Evolutionary conservation across 2,329 filamentous ascomycete genomes (phyloP).

Genomic region (Arthrobotrys musiformis): DNA sequence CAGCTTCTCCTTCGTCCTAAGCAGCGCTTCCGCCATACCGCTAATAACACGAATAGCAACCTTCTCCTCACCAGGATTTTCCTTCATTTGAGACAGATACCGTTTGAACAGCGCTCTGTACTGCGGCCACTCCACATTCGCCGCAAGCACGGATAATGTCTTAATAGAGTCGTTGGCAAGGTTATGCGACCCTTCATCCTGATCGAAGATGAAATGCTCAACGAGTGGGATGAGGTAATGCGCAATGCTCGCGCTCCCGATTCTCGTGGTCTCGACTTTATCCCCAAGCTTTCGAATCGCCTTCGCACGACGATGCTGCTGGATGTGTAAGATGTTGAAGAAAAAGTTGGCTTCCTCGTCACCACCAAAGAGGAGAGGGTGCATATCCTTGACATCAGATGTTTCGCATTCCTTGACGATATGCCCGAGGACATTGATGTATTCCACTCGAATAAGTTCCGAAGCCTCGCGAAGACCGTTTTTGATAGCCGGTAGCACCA

Average conservation of each 20-base stretch:
- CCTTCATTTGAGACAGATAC: conserved; percentile 83
- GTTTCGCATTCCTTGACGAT: conserved; percentile 76
- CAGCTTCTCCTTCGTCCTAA: conserved; percentile 62
- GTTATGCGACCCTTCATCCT: conserved; percentile 84
- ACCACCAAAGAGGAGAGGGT: conserved; percentile 73
- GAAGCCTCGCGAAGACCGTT: conserved; percentile 79
- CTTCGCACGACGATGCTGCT: conserved; percentile 83
- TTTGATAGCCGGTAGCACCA: conserved; percentile 80
- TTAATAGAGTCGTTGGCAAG: conserved; percentile 86
- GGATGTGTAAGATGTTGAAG: conserved; percentile 89
- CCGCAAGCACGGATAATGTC: conserved; percentile 78
- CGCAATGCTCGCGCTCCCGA: conserved; percentile 81
- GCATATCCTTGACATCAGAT: conserved; percentile 81
- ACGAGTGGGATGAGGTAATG: conserved; percentile 90
- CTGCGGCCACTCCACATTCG: conserved; percentile 87
- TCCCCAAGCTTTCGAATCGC: conserved; percentile 80
- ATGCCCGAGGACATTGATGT: conserved; percentile 80
- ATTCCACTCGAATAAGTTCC: conserved; percentile 85
- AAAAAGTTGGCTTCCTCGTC: conserved; percentile 91
- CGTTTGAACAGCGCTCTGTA: conserved; percentile 85
- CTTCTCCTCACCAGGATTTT: conserved; percentile 85
- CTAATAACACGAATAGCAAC: conserved; percentile 83
- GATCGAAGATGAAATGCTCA: conserved; percentile 92
- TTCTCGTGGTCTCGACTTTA: conserved; percentile 72
- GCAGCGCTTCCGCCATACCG: conserved; percentile 80